Percentiles rank a stretch among this genome's conserved stretches.
These are phyloP conservation scores for Durusdinium trenchii DNA, from an alignment of 73 alveolate genomes.

Conservation along the genomic window DNA sequence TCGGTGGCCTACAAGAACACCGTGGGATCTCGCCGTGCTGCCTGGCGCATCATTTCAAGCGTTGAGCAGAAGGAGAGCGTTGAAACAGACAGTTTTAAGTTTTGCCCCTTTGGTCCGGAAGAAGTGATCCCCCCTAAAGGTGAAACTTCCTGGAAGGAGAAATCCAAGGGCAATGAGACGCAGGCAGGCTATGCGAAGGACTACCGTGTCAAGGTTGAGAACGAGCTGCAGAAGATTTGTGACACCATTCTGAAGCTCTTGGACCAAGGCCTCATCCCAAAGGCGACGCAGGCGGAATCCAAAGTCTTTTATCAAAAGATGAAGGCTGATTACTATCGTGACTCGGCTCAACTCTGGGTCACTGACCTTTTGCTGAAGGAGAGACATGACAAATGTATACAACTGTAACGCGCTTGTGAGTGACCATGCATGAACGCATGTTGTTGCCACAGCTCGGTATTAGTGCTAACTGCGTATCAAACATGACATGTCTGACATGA, in stretches of 20 bases:
- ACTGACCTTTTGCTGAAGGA: neutral
- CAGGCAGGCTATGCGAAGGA: slow-evolving; percentile 49
- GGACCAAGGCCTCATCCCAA: slow-evolving; percentile 26
- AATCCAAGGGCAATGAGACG: slow-evolving; percentile 50
- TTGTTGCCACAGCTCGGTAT: no score
- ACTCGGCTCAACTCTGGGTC: neutral
- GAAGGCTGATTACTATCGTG: slow-evolving; percentile 98
- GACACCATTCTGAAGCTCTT: slow-evolving; percentile 48
- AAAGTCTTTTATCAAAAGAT: slow-evolving; percentile 98
- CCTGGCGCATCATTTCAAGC: slow-evolving; percentile 71
- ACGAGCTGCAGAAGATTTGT: slow-evolving; percentile 47
- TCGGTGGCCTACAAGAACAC: slow-evolving; percentile 94
- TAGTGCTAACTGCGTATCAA: no score
- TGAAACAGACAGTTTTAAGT: neutral
- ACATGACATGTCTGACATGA: neutral
- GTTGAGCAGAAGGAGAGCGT: slow-evolving; percentile 63
- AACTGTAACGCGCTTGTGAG: no score
- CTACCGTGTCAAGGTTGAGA: slow-evolving; percentile 73
- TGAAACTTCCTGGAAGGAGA: neutral
- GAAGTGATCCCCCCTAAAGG: neutral
- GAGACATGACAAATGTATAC: no score
- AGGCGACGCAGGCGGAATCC: slow-evolving; percentile 94
- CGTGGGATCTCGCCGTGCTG: slow-evolving; percentile 85
- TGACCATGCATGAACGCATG: no score
- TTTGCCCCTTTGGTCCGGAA: neutral